Conservation (phyloP, 2,329 filamentous ascomycete genomes). For the Aureobasidium sp. region DNA sequence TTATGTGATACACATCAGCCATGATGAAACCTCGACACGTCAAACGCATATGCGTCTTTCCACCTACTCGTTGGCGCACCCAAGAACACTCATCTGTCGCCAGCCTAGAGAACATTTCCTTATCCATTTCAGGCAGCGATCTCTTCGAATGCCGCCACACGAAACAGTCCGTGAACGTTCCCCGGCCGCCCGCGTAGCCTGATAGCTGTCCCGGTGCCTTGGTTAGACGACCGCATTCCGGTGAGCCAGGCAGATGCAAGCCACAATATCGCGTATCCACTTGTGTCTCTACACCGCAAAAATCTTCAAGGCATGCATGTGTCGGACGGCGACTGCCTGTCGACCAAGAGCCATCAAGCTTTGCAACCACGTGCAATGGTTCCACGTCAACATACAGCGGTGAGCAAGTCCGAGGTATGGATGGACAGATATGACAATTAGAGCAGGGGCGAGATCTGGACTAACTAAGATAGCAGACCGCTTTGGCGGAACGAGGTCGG, state of each 20-base stretch:
- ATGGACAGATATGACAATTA: neutral
- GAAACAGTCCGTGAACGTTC: conserved; percentile 13
- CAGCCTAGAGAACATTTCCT: neutral
- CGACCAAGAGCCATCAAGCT: neutral
- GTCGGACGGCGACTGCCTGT: neutral
- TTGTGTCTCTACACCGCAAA: conserved; percentile 1
- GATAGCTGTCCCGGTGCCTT: neutral
- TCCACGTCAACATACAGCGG: neutral
- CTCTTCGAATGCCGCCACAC: neutral
- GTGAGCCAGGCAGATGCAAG: neutral
- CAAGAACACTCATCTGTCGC: neutral
- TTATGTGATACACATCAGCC: conserved; percentile 10
- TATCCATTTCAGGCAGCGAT: conserved; percentile 4
- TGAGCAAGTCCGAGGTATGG: neutral
- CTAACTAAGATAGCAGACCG: neutral
- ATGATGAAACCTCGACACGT: conserved; percentile 14
- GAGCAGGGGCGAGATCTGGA: neutral
- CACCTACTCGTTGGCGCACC: neutral
- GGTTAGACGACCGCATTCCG: conserved; percentile 4
- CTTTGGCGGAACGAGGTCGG: neutral
- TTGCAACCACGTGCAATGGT: conserved; percentile 5
- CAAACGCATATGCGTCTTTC: conserved; percentile 4
- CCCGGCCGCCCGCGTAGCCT: conserved; percentile 8
- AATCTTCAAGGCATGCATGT: neutral
- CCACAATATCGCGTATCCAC: conserved; percentile 4